Evolutionary conservation across 2,329 filamentous ascomycete species (phyloP), one percentile per base, ranked within the genome.

Genomic region (Exutisphaerella laricina): DNA sequence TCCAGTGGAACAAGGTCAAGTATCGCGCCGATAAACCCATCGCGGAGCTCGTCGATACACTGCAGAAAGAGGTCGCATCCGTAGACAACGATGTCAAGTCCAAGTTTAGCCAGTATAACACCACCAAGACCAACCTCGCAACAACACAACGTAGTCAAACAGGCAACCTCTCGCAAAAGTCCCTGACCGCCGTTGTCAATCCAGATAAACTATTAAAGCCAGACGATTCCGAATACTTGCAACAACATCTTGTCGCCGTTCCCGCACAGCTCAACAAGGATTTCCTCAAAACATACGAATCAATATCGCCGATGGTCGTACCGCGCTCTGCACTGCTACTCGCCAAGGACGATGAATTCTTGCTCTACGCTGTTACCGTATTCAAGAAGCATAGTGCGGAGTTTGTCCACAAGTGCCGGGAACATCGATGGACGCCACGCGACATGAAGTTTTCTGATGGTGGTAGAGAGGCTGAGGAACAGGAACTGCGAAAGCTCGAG

Each of bases 1-100:
- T 97, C 68, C 78, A 80, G 54, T 98, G 92, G 92, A 97, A 97
- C 71, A 96, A 92, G 68, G 87, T 94, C 68, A 92, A 95, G 65
- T 98, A 97, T 68, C 82, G 92, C 58, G 84, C 86, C 50, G 92
- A 98, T 67, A 94, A 90, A 65, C 79, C 90, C 38, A 78, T 98
- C 48, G 77, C 80, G 43, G 90, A 97, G 62, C 74, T 97, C 46
- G 84, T 96, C 57, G 85, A 88, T 64, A 82, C 82, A 29, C 71
- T 98, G 45, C 88, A 94, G 63, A 96, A 94, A 79, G 92, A 97
- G 71, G 78, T 94, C 41, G 76, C 82, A 49, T 92, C 86, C 43
- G 88, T 94, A 62, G 92, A 98, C 72, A 95, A 88, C 65, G 92
- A 97, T 64, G 86, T 97, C 68, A 94, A 94, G 66, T 77, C 79